These are phyloP conservation scores for Daldinia sp. DNA, from an alignment of 2,329 filamentous ascomycete species.

Conservation along the genomic window DNA sequence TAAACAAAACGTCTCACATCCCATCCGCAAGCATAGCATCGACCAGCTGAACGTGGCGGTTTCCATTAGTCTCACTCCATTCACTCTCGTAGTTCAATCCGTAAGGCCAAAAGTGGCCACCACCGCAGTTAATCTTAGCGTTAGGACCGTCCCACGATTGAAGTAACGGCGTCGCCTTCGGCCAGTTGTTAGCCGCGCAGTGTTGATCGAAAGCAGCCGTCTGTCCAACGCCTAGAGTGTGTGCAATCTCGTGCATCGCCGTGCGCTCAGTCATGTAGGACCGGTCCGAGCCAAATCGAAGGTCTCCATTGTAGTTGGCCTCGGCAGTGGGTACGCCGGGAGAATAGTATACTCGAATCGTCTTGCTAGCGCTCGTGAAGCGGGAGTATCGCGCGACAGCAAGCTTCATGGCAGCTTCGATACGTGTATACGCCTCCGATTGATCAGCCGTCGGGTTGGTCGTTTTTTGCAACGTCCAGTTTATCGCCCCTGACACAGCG, in stretches of 20 bases:
- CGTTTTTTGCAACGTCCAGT: slow-evolving; percentile 50
- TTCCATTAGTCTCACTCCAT: slow-evolving; percentile 55
- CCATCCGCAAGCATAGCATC: slow-evolving; percentile 57
- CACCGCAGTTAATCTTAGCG: slow-evolving; percentile 47
- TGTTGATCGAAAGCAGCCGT: slow-evolving; percentile 50
- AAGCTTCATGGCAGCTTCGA: slow-evolving; percentile 52
- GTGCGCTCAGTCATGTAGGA: slow-evolving; percentile 59
- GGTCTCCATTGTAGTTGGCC: slow-evolving; percentile 55
- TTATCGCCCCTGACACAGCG: slow-evolving; percentile 49
- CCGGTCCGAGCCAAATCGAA: slow-evolving; percentile 57
- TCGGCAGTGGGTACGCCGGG: slow-evolving; percentile 57
- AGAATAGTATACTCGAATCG: slow-evolving; percentile 52
- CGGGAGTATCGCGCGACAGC: slow-evolving; percentile 53
- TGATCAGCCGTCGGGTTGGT: slow-evolving; percentile 54
- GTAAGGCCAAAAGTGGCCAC: slow-evolving; percentile 52
- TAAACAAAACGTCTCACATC: slow-evolving; percentile 34
- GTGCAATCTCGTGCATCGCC: slow-evolving; percentile 58
- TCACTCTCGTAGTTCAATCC: slow-evolving; percentile 55
- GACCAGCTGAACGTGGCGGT: slow-evolving; percentile 54
- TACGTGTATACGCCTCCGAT: slow-evolving; percentile 53
- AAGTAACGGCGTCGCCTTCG: slow-evolving; percentile 51
- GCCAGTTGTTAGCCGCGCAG: slow-evolving; percentile 54
- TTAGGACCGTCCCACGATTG: slow-evolving; percentile 51
- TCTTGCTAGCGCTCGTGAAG: slow-evolving; percentile 49
- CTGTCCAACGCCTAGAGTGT: slow-evolving; percentile 58